Percentiles rank a stretch among this genome's conserved stretches.
Evolutionary conservation across 1,284 basidiomycete genomes (phyloP).

Genomic region (Boletus mariae): DNA sequence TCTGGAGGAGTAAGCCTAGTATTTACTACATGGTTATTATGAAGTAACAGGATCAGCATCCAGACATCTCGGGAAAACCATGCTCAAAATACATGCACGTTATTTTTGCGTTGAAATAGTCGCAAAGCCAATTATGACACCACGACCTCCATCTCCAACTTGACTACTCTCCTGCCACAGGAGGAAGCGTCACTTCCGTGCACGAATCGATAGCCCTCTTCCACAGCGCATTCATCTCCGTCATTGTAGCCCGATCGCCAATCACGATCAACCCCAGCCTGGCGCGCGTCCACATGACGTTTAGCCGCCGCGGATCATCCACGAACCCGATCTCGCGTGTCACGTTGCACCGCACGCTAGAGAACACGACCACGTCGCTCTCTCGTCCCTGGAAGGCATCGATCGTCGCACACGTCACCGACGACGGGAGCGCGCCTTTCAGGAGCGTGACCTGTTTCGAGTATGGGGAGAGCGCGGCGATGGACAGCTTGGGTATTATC

Average conservation of each 20-base stretch:
- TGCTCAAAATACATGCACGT: too few species aligned
- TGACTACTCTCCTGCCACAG: neutral
- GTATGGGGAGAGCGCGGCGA: slow-evolving; percentile 60
- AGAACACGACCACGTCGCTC: slow-evolving; percentile 68
- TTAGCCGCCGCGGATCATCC: slow-evolving; percentile 50
- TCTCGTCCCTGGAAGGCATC: slow-evolving; percentile 78
- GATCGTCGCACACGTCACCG: slow-evolving; percentile 54
- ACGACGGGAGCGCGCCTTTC: slow-evolving; percentile 38
- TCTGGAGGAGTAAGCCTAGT: too few species aligned
- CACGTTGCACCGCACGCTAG: slow-evolving; percentile 63
- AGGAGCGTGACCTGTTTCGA: slow-evolving; percentile 50
- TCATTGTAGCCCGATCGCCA: slow-evolving; percentile 59
- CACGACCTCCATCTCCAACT: too few species aligned
- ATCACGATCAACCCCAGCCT: slow-evolving; percentile 60
- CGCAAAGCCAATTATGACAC: too few species aligned
- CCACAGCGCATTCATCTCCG: slow-evolving; percentile 43
- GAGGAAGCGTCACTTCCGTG: slow-evolving; percentile 24
- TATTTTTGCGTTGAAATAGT: too few species aligned
- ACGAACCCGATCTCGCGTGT: slow-evolving; percentile 66
- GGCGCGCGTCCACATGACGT: slow-evolving; percentile 76
- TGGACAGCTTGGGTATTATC: slow-evolving; percentile 28
- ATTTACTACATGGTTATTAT: too few species aligned
- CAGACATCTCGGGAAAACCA: too few species aligned
- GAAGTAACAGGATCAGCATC: too few species aligned
- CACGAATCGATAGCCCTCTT: slow-evolving; percentile 50